Base-by-base conservation (phyloP, 2,329 filamentous ascomycete species). In the Fusarium guadeloupense region DNA sequence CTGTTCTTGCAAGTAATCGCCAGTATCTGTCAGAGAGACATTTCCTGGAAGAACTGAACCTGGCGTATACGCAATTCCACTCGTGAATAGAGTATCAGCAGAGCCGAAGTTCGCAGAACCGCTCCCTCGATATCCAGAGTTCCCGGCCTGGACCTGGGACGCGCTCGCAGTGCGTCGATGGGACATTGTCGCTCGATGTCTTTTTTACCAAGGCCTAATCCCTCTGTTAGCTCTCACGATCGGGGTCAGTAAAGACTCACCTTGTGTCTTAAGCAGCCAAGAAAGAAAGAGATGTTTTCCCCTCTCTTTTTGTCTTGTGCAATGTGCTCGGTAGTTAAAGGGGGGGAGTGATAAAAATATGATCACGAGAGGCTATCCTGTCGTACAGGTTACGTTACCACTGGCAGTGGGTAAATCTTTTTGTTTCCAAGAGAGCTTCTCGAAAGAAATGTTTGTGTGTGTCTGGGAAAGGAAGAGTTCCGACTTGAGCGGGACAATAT, bases 341-440 rank as follows among this genome's bases (percentile, higher is more conserved):
- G 44, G 35, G 44, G 39, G 16, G 42, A 28, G 38, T 38, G 23
- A 43, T 33, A 35, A 19, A 35, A 49, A 28, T 43, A 31, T 58
- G 60, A 57, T 64, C 60, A 64, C 61, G 60, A 64, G 61, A 64
- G 54, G 37, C 42, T 64, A 64, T 61, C 43, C 41, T 26, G 61
- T 64, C 55, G 46, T 51, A 64, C 61, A 64, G 51, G 61, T 62
- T 64, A 64, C 61, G 51, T 64, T 64, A 61, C 59, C 37, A 23
- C 25, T 39, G 9, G 44, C 39, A 20, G 21, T 17, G 17, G 19
- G 17, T 37, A 39, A 31, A 37, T 25, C 17, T 38, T 46, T 51
- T 26, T 17, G 23, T 10, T 40, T 41, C 23, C 35, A 40, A 35
- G 35, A 46, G 48, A 47, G 37, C 55, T 50, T 44, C 46, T 64